Conservation (phyloP, 352 stramenopile species). For the Globisporangium iwayamae region DNA sequence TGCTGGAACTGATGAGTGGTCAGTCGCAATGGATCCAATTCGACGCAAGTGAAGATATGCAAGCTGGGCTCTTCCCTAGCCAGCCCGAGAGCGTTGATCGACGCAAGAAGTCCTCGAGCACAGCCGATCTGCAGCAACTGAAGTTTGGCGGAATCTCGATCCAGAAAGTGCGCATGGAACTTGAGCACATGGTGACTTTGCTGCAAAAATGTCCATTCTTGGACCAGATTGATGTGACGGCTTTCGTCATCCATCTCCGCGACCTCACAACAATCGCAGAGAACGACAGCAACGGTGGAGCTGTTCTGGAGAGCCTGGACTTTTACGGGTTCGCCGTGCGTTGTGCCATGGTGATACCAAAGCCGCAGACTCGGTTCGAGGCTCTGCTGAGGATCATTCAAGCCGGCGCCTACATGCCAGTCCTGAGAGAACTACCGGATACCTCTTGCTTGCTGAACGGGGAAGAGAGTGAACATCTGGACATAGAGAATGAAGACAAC, state of each 20-base stretch:
- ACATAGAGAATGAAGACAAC: constrained; percentile 9
- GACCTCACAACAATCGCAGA: constrained; percentile 32
- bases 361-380: constrained; percentile 31
- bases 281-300: constrained; percentile 9
- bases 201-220: constrained; percentile 61
- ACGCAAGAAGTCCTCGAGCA: background rate
- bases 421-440: constrained; percentile 37
- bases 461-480: constrained; percentile 2
- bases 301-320: constrained; percentile 22
- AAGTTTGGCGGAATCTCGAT: constrained; percentile 23
- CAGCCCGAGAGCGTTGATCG: background rate
- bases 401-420: constrained; percentile 35
- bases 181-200: constrained; percentile 33
- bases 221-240: constrained; percentile 47
- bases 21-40: constrained; percentile 5
- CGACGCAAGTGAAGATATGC: background rate
- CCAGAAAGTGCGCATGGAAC: constrained; percentile 15
- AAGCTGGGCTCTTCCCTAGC: background rate
- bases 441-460: constrained; percentile 27
- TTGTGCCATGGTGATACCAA: constrained; percentile 46
- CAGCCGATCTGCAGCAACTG: constrained; percentile 9
- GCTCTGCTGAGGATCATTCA: constrained; percentile 39
- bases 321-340: constrained; percentile 42
- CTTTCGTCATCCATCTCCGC: constrained; percentile 43
- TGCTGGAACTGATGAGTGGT: constrained; percentile 14